Evolutionary conservation across 202 grass and related monocot species (phyloP).

Genomic region (Zoysia matrella): DNA sequence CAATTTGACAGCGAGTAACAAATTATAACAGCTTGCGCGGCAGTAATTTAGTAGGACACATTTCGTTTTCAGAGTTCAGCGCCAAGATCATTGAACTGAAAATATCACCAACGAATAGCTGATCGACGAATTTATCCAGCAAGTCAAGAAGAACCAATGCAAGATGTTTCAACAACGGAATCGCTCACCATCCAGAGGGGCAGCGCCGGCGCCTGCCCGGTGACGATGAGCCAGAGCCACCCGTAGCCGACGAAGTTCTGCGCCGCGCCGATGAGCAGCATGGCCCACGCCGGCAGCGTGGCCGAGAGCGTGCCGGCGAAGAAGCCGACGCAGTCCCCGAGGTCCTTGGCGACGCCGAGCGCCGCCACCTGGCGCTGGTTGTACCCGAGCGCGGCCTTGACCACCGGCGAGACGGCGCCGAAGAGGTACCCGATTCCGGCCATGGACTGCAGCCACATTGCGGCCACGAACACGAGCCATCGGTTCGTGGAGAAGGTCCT

Average conservation of each 20-base stretch:
- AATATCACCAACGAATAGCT: background rate
- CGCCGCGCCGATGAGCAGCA: conserved; percentile 70
- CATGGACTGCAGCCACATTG: conserved; percentile 97
- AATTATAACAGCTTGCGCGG: conserved; percentile 13
- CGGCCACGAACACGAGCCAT: conserved; percentile 87
- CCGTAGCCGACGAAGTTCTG: conserved; percentile 90
- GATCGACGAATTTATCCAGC: background rate
- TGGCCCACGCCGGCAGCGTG: conserved; percentile 66
- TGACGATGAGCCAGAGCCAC: conserved; percentile 93
- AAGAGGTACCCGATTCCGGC: conserved; percentile 91
- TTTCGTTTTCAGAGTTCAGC: conserved; percentile 18
- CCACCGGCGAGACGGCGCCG: conserved; percentile 81
- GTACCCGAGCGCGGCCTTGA: conserved; percentile 79
- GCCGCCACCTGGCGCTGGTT: conserved; percentile 87
- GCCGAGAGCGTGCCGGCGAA: conserved; percentile 77
- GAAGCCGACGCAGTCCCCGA: conserved; percentile 89
- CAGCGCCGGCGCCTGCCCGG: conserved; percentile 56
- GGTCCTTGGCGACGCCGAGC: conserved; percentile 89
- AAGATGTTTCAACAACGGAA: background rate
- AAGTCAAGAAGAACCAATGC: conserved; percentile 5
- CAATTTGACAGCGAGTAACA: conserved; percentile 13
- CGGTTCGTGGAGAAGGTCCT: conserved; percentile 69
- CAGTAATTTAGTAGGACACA: conserved; percentile 22
- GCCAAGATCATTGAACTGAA: conserved; percentile 23
- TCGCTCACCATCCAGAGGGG: conserved; percentile 76